Base-by-base conservation (phyloP, 2,329 filamentous ascomycete species). In the Chaetothyriales sp. region DNA sequence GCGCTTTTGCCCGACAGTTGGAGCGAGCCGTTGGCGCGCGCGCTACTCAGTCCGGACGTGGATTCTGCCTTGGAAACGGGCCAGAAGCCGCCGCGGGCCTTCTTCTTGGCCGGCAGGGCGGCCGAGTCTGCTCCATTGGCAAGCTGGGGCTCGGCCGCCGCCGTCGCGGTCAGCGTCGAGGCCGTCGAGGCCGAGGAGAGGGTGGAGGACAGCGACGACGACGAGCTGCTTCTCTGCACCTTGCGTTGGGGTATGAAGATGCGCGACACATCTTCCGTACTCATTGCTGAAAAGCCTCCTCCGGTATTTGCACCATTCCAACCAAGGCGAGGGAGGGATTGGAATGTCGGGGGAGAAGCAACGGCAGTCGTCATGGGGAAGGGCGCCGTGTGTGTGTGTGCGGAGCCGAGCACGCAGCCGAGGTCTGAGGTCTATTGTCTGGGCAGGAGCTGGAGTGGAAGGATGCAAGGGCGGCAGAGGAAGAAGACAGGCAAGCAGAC, bases 221-320 rank as follows among this genome's bases (percentile, higher is more conserved):
- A 92, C 37, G 90, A 97, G 74, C 88, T 94, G 64, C 84, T 84
- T 67, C 90, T 82, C 67, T 90, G 86, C 56, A 88, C 77, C 73
- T 95, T 95, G 62, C 89, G 53, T 49, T 61, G 86, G 64, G 87
- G 86, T 77, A 86, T 83, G 68, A 94, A 87, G 79, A 94, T 89
- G 68, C 85, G 83, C 71, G 85, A 81, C 60, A 84, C 81, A 70
- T 94, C 87, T 73, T 94, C 88, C 67, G 82, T 73, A 71, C 85
- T 86, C 81, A 88, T 86, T 65, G 83, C 77, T 73, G 78, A 75
- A 62, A 80, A 71, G 66, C 76, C 75, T 71, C 77, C 80, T 70
- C 77, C 72, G 65, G 73, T 72, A 69, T 70, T 72, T 69, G 76
- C 75, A 72, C 69, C 70, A 68, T 73, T 78, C 79, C 78, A 82